Percentiles rank a stretch among this genome's conserved stretches.
phyloP scores from a whole-genome alignment of 768 basidiomycete genomes.

The Aureoboletus auriporus region DNA sequence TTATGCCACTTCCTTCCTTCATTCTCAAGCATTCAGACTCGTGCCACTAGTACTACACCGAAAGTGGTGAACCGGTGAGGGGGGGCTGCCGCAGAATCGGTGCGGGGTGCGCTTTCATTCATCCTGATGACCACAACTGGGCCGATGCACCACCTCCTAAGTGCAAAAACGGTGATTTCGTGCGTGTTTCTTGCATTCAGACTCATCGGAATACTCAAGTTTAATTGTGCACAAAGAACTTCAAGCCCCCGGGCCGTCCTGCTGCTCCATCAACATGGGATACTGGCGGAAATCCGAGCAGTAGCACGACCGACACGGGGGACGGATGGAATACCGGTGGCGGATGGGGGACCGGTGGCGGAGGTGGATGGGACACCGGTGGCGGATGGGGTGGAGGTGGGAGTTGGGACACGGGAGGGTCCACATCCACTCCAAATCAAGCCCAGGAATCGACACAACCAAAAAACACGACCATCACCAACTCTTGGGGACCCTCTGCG shows the following conservation, averaged over 20 bases:
- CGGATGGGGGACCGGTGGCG: conserved; percentile 3
- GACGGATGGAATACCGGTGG: conserved; percentile 8
- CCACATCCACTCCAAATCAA: conserved; percentile 5
- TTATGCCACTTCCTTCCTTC: conserved; percentile 3
- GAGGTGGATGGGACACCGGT: too few species aligned
- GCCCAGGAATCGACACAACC: neutral
- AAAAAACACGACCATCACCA: neutral
- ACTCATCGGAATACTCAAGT: neutral
- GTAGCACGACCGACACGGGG: conserved; percentile 1
- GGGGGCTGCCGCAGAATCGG: conserved; percentile 24
- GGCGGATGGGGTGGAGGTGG: too few species aligned
- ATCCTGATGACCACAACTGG: conserved; percentile 28
- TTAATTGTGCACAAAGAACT: conserved; percentile 1
- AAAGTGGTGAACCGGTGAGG: conserved; percentile 22
- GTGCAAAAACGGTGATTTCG: conserved; percentile 14
- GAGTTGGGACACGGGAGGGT: conserved; percentile 1
- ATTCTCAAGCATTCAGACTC: conserved; percentile 1
- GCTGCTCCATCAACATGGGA: neutral
- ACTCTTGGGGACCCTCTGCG: neutral
- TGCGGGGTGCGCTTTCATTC: conserved; percentile 27
- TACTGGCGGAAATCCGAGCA: neutral
- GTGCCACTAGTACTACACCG: conserved; percentile 25
- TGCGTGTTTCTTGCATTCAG: conserved; percentile 5
- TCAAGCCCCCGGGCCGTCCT: conserved; percentile 3
- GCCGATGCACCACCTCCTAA: conserved; percentile 12